A percentile compares a stretch with the other conserved stretches of the same genome.
phyloP scores from a whole-genome alignment of 129 eudicot species.

The Chrysanthemum lavandulifolium region DNA sequence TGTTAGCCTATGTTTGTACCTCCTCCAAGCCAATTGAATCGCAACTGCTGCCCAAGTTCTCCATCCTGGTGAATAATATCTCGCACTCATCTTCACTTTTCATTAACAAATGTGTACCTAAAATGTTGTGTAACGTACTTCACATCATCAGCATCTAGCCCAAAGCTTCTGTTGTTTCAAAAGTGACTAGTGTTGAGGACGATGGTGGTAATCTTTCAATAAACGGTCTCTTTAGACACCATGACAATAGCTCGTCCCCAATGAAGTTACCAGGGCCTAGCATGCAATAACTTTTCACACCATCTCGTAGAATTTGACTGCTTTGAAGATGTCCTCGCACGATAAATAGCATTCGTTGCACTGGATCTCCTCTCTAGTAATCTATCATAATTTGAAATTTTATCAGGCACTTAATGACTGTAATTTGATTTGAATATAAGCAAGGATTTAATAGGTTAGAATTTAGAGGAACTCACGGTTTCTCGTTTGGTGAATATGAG shows the following conservation, averaged over 20 bases:
- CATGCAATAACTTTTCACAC: constrained; percentile 75
- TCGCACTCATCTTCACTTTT: constrained; percentile 73
- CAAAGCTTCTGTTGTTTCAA: constrained; percentile 87
- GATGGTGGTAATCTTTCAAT: constrained; percentile 77
- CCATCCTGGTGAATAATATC: constrained; percentile 92
- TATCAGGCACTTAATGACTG: too few relatives aligned
- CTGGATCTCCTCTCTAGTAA: constrained; percentile 79
- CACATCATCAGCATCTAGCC: constrained; percentile 78
- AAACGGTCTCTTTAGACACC: constrained; percentile 80
- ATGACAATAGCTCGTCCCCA: constrained; percentile 86
- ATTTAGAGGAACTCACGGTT: constrained; percentile 44
- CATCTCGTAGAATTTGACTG: constrained; percentile 72
- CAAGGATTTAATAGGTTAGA: too few relatives aligned
- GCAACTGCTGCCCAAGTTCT: constrained; percentile 95
- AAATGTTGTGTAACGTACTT: constrained; percentile 89
- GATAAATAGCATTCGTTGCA: constrained; percentile 74
- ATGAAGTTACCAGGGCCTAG: constrained; percentile 88
- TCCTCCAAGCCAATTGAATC: constrained; percentile 85
- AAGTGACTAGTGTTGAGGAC: constrained; percentile 63
- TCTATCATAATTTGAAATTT: constrained; percentile 19
- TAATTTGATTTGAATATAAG: too few relatives aligned
- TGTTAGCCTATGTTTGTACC: constrained; percentile 67
- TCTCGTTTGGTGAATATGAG: constrained; percentile 85
- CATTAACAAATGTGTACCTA: constrained; percentile 78
- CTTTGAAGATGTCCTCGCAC: constrained; percentile 90